Percentiles rank a stretch among this genome's conserved stretches.
Evolutionary conservation across 1,284 basidiomycete species (phyloP).

Genomic region (Malassezia arunalokei): DNA sequence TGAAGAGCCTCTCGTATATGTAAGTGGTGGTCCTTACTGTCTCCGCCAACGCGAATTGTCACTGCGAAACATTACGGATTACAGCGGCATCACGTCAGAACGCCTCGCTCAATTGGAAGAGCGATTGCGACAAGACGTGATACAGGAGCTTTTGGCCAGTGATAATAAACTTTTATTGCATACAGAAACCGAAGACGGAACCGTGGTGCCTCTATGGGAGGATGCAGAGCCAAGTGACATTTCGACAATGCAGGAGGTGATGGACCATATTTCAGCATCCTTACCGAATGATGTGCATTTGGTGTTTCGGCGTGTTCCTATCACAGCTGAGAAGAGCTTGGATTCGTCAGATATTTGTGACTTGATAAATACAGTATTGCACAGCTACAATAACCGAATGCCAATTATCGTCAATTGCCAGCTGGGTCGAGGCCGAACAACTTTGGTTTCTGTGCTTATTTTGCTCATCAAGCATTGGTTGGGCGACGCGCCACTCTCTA

Average conservation of each 20-base stretch:
- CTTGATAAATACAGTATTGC: constrained; percentile 68
- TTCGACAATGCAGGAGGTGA: constrained; percentile 75
- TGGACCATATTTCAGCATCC: constrained; percentile 50
- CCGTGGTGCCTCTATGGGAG: constrained; percentile 90
- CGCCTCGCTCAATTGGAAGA: constrained; percentile 55
- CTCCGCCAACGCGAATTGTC: constrained; percentile 46
- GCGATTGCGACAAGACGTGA: constrained; percentile 75
- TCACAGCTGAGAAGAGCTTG: constrained; percentile 58
- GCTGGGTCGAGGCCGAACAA: constrained; percentile 84
- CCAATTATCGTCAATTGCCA: constrained; percentile 94
- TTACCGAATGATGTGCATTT: constrained; percentile 53
- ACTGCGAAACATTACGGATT: constrained; percentile 39
- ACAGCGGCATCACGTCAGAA: constrained; percentile 40
- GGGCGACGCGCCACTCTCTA: background rate
- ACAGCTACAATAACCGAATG: constrained; percentile 57
- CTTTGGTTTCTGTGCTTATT: constrained; percentile 74
- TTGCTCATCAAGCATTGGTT: constrained; percentile 50
- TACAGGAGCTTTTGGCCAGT: constrained; percentile 67
- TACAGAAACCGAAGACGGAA: constrained; percentile 73
- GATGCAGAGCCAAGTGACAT: constrained; percentile 67
- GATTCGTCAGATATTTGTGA: constrained; percentile 46
- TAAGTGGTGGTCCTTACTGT: constrained; percentile 61
- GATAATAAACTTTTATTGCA: constrained; percentile 80
- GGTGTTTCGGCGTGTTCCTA: constrained; percentile 71
- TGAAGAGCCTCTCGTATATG: constrained; percentile 78